Evolutionary conservation across 176 grass and related monocot species (phyloP), one percentile per base, ranked within the genome.

Genomic region (Thalia dealbata): DNA sequence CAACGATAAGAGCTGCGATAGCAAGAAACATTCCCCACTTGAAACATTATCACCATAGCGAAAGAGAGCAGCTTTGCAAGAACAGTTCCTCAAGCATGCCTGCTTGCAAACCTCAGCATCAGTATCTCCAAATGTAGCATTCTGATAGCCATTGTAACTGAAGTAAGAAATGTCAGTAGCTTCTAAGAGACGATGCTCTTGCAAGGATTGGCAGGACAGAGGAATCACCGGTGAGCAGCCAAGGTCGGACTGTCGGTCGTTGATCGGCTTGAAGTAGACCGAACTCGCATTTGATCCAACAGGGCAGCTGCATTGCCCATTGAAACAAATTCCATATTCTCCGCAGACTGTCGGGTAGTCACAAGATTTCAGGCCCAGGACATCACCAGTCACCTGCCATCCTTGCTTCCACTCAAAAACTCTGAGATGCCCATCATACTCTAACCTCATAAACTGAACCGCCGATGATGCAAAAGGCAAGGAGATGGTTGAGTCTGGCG

Each of bases 41-140:
- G 70, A 84, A 56, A 62, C 69, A 86, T 83, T 86, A 26, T 0
- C 7, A n/a, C 3, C 22, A 12, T 80, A 52, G 22, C 54, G 50
- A 41, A 92, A 92, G 75, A 93, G 70, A 0, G 38, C 85, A 18
- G 79, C 90, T 72, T 84, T 86, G 74, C 95, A 99, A 62, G 85
- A 88, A 64, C 90, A 99, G 7, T 85, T 75, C 64, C 79, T 91
- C 75, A 93, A 61, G 45, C 95, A 99, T 69, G 83, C 75, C 44
- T 81, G 67, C 79, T 76, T 86, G 85, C 95, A 99, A 38, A 78
- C 84, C 73, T 86, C 79, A 81, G 88, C 85, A 46, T 85, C 42
- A 0, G 82, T 92, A 43, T 70, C 61, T 75, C 80, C 77, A 13
- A 52, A 29, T 52, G 62, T 23, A 14, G 61, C 23, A 76, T 68